Evolutionary conservation across 176 grass and related monocot genomes (phyloP).

Genomic region (Juncus inflexus): DNA sequence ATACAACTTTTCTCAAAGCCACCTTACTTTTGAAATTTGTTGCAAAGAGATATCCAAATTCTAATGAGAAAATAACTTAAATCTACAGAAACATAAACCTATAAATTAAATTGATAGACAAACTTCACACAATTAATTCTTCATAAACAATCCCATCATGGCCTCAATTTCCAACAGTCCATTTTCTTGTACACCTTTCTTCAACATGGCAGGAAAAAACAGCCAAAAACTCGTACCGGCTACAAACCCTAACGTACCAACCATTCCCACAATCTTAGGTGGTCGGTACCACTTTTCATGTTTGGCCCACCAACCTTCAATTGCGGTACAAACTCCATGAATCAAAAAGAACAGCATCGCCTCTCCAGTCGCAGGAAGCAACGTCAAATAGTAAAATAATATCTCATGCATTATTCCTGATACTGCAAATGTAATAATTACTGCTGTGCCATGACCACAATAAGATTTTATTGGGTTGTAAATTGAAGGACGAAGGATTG

Average conservation of each 20-base stretch:
- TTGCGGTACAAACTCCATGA: conserved; percentile 17
- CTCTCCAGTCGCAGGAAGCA: conserved; percentile 6
- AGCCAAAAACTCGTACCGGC: conserved; percentile 6
- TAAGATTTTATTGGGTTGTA: conserved; percentile 16
- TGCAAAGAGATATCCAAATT: no score
- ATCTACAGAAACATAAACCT: no score
- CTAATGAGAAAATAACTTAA: no score
- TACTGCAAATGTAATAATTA: conserved; percentile 14
- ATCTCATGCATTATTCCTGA: conserved; percentile 30
- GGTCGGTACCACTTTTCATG: not conserved
- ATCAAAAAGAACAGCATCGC: conserved; percentile 17
- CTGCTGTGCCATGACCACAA: not conserved
- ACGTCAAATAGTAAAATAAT: conserved; percentile 8
- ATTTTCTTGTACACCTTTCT: not conserved
- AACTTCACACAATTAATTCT: no score
- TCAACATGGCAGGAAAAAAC: conserved; percentile 16
- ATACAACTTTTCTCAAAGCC: no score
- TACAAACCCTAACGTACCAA: conserved; percentile 8
- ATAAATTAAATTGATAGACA: no score
- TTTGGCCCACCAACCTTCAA: not conserved
- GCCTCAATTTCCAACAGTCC: conserved; percentile 17
- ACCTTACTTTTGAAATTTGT: no score
- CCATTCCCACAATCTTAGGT: conserved; percentile 3
- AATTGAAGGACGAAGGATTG: conserved; percentile 18
- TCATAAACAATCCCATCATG: conserved; percentile 3